Percentiles rank a stretch among this genome's conserved stretches.
Evolutionary conservation across 345 rosid species (phyloP).

Genomic region (Eucalyptus microcorys): DNA sequence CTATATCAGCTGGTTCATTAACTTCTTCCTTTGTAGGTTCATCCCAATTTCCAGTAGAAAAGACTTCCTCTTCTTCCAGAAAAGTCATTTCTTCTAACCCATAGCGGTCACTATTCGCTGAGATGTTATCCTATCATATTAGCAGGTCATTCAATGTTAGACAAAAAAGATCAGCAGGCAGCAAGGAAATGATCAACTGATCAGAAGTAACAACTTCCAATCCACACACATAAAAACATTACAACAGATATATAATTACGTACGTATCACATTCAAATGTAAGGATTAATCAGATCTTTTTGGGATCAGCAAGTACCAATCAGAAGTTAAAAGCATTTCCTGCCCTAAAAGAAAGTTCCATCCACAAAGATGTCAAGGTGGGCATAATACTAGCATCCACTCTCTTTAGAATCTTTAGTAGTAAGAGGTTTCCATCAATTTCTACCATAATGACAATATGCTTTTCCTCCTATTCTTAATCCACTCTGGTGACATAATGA

Average conservation of each 20-base stretch:
- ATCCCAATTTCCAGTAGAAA: slow-evolving; percentile 19
- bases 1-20: slow-evolving; percentile 17
- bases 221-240: neutral
- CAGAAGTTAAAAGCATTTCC: neutral
- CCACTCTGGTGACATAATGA: neutral
- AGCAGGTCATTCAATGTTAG: neutral
- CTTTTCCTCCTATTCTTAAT: neutral
- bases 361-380: neutral
- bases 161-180: neutral
- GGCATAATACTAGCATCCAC: neutral
- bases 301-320: neutral
- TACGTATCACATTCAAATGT: neutral
- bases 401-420: neutral
- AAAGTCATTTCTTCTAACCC: slow-evolving; percentile 83
- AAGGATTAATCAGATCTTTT: neutral
- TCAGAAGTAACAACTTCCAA: neutral
- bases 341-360: neutral
- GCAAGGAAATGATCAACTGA: neutral
- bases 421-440: neutral
- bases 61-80: slow-evolving; percentile 64
- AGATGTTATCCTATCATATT: neutral
- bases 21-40: slow-evolving; percentile 33
- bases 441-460: neutral
- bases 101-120: slow-evolving; percentile 25
- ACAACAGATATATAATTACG: neutral